Evolutionary conservation across 2,329 filamentous ascomycete genomes (phyloP), one percentile per base, ranked within the genome.

Genomic region (Leptographium wingfieldii): DNA sequence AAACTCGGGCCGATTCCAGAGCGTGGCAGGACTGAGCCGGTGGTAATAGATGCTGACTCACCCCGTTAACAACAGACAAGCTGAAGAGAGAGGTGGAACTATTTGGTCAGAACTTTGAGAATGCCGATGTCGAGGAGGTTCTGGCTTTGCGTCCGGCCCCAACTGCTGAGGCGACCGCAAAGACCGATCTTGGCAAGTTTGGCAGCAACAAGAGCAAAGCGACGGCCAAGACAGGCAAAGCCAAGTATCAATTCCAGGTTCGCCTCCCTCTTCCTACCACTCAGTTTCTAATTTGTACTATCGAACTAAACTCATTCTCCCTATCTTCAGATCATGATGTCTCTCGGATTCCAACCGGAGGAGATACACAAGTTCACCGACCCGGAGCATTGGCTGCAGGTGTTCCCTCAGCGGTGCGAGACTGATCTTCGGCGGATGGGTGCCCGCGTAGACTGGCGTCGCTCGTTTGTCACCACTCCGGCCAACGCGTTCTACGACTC

Each of bases 401-500:
- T 87, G 76, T 99, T 97, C 76, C 94, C 90, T 19, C 86, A 87
- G n/a, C 79, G 59, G 16, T 89, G 86, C 71, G 83, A 86, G 69
- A 78, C 82, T 62, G 90, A 99, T 71, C 78, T 96, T 66, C 88
- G 85, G 67, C 87, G 86, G 71, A 84, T 97, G 64, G 92, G 92
- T 62, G 86, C 87, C 57, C 81, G 92, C 67, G 88, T 97, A 68
- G 94, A 97, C 72, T 99, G 92, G 92, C 82, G 92, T 69, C 81
- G 94, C 71, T 87, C 88, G 46, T 90, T 99, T 65, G 87, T 97
- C 65, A 99, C 94, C 7, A 99, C 94, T 2, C 91, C 96, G 67
- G 91, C 90, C 43, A 99, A 99, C 74, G 91, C 90, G 5, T 97
- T 94, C 77, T 99, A 95, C 71, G 92, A 99, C 71, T 83, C 90